A percentile compares a stretch with the other conserved stretches of the same genome.
Conservation (phyloP, 768 basidiomycete genomes). For the Sarcomyxa edulis region DNA sequence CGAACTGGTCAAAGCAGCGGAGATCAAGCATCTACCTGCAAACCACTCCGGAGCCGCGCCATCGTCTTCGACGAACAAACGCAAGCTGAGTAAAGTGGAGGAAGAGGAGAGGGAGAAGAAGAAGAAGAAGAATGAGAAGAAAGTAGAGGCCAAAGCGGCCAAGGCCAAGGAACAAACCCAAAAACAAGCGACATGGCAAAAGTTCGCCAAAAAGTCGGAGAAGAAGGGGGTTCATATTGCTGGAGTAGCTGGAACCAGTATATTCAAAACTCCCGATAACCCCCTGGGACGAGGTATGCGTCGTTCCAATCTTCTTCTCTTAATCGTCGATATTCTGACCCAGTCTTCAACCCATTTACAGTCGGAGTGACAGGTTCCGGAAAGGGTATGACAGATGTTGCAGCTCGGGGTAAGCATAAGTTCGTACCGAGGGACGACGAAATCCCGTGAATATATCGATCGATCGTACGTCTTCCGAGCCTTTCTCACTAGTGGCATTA, state of each 20-base stretch:
- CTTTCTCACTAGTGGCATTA: too few relatives aligned
- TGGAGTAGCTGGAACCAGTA: conserved; percentile 82
- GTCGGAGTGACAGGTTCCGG: conserved; percentile 92
- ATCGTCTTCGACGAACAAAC: conserved; percentile 53
- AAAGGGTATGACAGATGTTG: conserved; percentile 80
- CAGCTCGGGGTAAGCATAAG: conserved; percentile 69
- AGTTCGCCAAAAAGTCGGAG: conserved; percentile 91
- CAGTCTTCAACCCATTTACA: conserved; percentile 19
- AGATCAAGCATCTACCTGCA: conserved; percentile 65
- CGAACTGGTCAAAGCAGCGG: conserved; percentile 69
- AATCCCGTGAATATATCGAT: conserved; percentile 21
- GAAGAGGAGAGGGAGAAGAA: conserved; percentile 86
- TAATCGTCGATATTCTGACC: conserved; percentile 7
- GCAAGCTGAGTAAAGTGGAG: conserved; percentile 73
- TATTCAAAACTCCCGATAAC: conserved; percentile 93
- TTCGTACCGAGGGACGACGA: conserved; percentile 51
- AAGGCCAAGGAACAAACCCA: conserved; percentile 85
- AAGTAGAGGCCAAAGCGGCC: conserved; percentile 72
- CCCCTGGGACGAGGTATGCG: conserved; percentile 75
- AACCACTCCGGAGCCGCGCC: conserved; percentile 39
- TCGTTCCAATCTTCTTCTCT: conserved; percentile 20
- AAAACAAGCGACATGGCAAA: conserved; percentile 89
- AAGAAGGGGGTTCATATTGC: conserved; percentile 92
- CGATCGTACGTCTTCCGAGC: too few relatives aligned
- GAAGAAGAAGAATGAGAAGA: conserved; percentile 96